phyloP scores from a whole-genome alignment of 495 filamentous ascomycete genomes.

The Aspergillus asperescens region DNA sequence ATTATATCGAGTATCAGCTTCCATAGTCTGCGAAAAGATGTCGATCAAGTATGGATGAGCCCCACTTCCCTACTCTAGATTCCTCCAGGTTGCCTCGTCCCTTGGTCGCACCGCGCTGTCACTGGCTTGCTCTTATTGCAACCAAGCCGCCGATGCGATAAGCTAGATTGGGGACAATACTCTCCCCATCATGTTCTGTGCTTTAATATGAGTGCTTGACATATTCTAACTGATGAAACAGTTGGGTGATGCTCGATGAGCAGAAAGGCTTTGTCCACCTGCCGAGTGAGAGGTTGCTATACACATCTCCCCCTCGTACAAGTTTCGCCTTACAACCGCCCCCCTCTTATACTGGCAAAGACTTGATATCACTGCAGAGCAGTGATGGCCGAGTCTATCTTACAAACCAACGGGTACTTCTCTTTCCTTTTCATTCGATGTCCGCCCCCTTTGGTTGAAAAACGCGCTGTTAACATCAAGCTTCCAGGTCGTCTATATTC shows the following conservation, averaged over 20 bases:
- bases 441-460: not conserved
- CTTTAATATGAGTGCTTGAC: conserved; percentile 6
- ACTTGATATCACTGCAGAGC: conserved; percentile 53
- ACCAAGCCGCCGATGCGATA: not conserved
- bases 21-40: conserved; percentile 39
- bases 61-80: conserved; percentile 4
- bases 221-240: conserved; percentile 20
- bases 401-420: conserved; percentile 77
- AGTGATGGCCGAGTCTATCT: conserved; percentile 65
- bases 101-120: not conserved
- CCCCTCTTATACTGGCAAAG: conserved; percentile 50
- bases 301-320: conserved; percentile 67
- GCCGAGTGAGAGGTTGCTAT: conserved; percentile 63
- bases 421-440: conserved; percentile 15
- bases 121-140: not conserved
- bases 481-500: conserved; percentile 80
- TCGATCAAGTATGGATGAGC: conserved; percentile 57
- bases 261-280: conserved; percentile 61
- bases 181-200: not conserved
- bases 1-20: not conserved
- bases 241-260: conserved; percentile 77
- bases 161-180: too few relatives aligned
- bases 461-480: conserved; percentile 5
- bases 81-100: not conserved
- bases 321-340: conserved; percentile 57